These are phyloP conservation scores for Metschnikowia matae DNA, from an alignment of 805 yeast genomes.

Conservation along the genomic window DNA sequence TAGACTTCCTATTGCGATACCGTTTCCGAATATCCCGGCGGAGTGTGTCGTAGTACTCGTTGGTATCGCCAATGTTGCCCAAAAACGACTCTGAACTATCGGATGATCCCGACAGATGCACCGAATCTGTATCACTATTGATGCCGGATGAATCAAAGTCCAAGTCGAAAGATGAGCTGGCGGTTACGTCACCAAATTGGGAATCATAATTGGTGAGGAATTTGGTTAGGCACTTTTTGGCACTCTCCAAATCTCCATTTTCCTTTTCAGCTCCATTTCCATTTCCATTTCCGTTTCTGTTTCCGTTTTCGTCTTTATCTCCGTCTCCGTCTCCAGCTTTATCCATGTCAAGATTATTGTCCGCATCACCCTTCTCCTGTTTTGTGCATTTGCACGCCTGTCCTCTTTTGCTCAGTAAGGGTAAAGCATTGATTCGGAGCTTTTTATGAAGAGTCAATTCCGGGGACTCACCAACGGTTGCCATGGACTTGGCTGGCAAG, in stretches of 20 bases:
- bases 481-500: slow-evolving; percentile 26
- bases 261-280: too few species aligned
- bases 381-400: background rate
- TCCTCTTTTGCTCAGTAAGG: slow-evolving; percentile 3
- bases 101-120: background rate
- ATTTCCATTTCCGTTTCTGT: too few species aligned
- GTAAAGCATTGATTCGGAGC: slow-evolving; percentile 35
- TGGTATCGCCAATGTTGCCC: slow-evolving; percentile 14
- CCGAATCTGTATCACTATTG: background rate
- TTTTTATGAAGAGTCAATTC: slow-evolving; percentile 40
- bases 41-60: slow-evolving; percentile 19
- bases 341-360: background rate
- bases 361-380: background rate
- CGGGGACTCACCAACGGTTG: slow-evolving; percentile 35
- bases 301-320: too few species aligned
- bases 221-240: background rate
- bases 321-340: background rate
- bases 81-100: slow-evolving; percentile 4
- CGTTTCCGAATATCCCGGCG: slow-evolving; percentile 10
- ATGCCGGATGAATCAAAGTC: slow-evolving; percentile 2
- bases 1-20: slow-evolving; percentile 3
- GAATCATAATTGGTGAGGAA: background rate
- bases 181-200: background rate
- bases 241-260: background rate
- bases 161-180: background rate